phyloP scores from a whole-genome alignment of 2,329 filamentous ascomycete genomes.

The Catunica adiposa region DNA sequence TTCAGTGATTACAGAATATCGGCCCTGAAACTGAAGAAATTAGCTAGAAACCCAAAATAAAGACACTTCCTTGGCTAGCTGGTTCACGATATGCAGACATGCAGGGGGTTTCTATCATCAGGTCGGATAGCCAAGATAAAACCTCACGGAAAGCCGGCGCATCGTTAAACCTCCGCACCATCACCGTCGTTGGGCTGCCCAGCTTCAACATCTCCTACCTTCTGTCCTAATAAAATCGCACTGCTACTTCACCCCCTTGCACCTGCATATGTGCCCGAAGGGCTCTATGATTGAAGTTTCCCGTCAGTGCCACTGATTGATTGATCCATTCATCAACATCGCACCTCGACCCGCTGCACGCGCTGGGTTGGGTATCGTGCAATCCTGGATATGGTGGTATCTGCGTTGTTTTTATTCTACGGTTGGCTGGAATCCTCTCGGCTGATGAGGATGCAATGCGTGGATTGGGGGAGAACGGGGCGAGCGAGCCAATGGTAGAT shows the following conservation, averaged over 20 bases:
- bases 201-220: neutral
- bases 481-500: neutral
- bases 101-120: neutral
- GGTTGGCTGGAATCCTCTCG: neutral
- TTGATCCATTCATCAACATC: neutral
- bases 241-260: neutral
- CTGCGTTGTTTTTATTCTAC: neutral
- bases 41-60: neutral
- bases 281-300: slow-evolving; percentile 1
- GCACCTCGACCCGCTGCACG: neutral
- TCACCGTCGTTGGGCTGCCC: neutral
- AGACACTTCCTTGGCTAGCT: neutral
- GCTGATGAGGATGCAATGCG: neutral
- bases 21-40: too few species aligned
- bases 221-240: neutral
- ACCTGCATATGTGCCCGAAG: neutral
- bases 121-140: too few species aligned
- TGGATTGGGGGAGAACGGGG: neutral
- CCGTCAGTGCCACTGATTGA: neutral
- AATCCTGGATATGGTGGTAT: too few species aligned
- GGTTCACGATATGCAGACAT: neutral
- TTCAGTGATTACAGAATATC: too few species aligned
- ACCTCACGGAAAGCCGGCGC: too few species aligned
- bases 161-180: too few species aligned
- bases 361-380: neutral